Base-by-base conservation (phyloP, 495 filamentous ascomycete species). In the Penicillium tannophilum region DNA sequence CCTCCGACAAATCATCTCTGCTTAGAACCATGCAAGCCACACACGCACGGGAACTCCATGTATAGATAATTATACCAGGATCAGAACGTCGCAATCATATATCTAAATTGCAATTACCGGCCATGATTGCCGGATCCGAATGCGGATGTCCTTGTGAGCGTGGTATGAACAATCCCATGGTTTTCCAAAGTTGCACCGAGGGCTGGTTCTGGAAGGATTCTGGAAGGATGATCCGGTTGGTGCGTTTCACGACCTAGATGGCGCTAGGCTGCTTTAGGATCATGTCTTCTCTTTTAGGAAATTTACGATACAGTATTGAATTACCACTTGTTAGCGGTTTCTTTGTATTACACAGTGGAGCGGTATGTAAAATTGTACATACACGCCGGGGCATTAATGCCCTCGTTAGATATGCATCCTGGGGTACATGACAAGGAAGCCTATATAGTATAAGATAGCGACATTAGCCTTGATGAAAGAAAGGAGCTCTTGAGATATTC, bases 151-250 rank as follows among this genome's bases (percentile, higher is more conserved):
- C 20, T 35, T 31, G 41, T 39, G 26, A 44, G 46, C 39, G 39
- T 31, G 49, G 52, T 23, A 16, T 30, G 47, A 41, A 52, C 45
- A 52, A 63, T 52, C 56, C 55, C 61, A 59, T 55, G 61, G 47
- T 63, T 33, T 52, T 60, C 54, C 33, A 35, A 16, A 19, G 55
- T 43, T 52, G 16, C 35, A 24, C n/a, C 36, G 39, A 42, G 20
- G 47, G 42, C 42, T 47, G n/a, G 24, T 64, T 64, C 60, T 60
- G 50, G 67, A 68, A 68, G 53, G 23, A 47, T 68, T 68, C 65
- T 68, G 65, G 65, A 69, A 69, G 64, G 56, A 20, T 24, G 64
- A 52, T 67, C 64, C 61, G 66, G 59, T 68, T 60, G 60, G 60
- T 48, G 49, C 45, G 30, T 52, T 54, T 49, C 35, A 8, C n/a